Evolutionary conservation across 352 stramenopile species (phyloP), one percentile per base, ranked within the genome.

Genomic region (Elongisporangium anandrum): DNA sequence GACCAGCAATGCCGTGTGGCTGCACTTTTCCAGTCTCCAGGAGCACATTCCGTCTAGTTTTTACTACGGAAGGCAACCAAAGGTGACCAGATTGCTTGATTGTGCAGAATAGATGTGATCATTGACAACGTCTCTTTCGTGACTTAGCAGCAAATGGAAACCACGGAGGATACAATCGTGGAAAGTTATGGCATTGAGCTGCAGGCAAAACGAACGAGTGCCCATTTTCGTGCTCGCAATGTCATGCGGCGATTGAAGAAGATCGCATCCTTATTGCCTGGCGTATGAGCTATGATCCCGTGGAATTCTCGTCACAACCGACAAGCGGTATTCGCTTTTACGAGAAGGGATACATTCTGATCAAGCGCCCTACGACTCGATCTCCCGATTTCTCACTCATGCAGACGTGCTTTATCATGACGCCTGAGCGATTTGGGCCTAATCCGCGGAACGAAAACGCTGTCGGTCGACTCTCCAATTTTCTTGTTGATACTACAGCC

Each of bases 301-400:
- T 85, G 7, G 70, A 85, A 53, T 63, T 87, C 24, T 77, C 70
- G 20, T 74, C 76, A 22, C 68, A 76, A 51, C 72, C 65, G 1
- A 84, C 75, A 24, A 77, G 81, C 55, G 80, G 80, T 54, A 70
- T 88, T 3, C 63, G 73, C 21, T 68, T 90, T 41, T 66, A 78
- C 52, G 77, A 87, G 50, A 79, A 78, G 26, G 81, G 81, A 39
- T 88, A 77, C 66, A 88, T 77, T 45, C 19, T 83, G 50, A 73
- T 88, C 52, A 72, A 73, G 51, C 69, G 66, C 2, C 66, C 68
- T 17, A 71, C 21, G 4, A 75, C 61, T 21, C 29, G 63, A 15
- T 65, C 60, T 4, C 20, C 26, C 3, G 57, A 73, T 5, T 67
- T 73, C 41, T 67, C 72, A 0, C 38, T 73, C 17, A 19, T 85